Evolutionary conservation across 129 eudicot species (phyloP).

Genomic region (Calendula officinalis): DNA sequence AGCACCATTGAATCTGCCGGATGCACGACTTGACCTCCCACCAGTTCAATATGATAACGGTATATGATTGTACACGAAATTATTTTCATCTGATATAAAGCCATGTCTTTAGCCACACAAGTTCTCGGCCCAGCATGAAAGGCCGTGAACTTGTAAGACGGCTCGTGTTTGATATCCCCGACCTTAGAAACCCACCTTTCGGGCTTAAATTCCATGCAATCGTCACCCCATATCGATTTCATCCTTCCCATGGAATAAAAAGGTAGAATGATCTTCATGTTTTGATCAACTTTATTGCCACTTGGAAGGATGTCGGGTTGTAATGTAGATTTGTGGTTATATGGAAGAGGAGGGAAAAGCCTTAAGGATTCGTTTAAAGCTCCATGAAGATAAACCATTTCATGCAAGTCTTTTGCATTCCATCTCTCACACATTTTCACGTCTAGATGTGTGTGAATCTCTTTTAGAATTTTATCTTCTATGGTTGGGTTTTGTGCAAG

Average conservation of each 20-base stretch:
- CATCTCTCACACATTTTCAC: background rate
- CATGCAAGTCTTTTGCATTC: conserved; percentile 10
- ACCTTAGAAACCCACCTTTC: conserved; percentile 42
- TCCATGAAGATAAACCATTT: background rate
- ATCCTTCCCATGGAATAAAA: conserved; percentile 1
- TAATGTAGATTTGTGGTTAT: conserved; percentile 17
- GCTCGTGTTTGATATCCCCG: conserved; percentile 35
- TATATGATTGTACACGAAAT: conserved; percentile 24
- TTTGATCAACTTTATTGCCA: conserved; percentile 31
- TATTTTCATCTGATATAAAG: conserved; percentile 39
- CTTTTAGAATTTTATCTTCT: conserved; percentile 24
- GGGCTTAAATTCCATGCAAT: conserved; percentile 51
- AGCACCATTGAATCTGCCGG: conserved; percentile 31
- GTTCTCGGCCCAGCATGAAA: conserved; percentile 49
- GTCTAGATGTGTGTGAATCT: background rate
- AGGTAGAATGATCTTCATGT: conserved; percentile 16
- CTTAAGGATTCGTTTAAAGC: conserved; percentile 36
- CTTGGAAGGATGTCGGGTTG: conserved; percentile 44
- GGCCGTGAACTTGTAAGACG: conserved; percentile 38
- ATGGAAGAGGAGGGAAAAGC: conserved; percentile 34
- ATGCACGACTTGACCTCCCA: conserved; percentile 30
- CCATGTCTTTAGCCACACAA: conserved; percentile 47
- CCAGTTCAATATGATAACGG: conserved; percentile 29
- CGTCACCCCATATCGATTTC: conserved; percentile 42
- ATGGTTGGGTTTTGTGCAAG: conserved; percentile 20